phyloP scores from a whole-genome alignment of 345 rosid genomes.

The Citrus maxima region DNA sequence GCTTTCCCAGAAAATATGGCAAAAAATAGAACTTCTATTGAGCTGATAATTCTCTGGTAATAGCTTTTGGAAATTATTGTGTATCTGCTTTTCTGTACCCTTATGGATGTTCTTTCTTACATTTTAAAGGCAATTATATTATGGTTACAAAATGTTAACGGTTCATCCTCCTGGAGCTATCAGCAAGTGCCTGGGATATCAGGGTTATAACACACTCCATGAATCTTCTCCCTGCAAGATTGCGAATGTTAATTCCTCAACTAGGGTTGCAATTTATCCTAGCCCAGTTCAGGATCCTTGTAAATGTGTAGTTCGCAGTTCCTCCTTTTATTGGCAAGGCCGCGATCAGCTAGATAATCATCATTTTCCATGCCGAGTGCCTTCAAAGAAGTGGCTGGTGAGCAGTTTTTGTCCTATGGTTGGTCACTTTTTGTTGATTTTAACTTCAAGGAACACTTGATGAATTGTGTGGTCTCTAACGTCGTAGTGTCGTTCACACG shows the following conservation, averaged over 20 bases:
- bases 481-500: slow-evolving; percentile 52
- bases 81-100: background rate
- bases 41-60: background rate
- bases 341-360: slow-evolving; percentile 23
- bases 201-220: slow-evolving; percentile 16
- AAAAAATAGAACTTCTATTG: background rate
- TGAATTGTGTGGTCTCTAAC: slow-evolving; percentile 11
- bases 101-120: slow-evolving; percentile 5
- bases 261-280: slow-evolving; percentile 22
- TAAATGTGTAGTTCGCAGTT: slow-evolving; percentile 25
- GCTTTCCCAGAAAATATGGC: background rate
- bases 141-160: slow-evolving; percentile 67
- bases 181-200: slow-evolving; percentile 25
- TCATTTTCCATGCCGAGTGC: slow-evolving; percentile 21
- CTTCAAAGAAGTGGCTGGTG: slow-evolving; percentile 58
- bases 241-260: slow-evolving; percentile 22
- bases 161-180: slow-evolving; percentile 42
- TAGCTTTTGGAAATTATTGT: background rate
- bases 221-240: slow-evolving; percentile 27
- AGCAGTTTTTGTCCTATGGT: slow-evolving; percentile 18
- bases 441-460: background rate
- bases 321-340: slow-evolving; percentile 38
- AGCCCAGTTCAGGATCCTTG: slow-evolving; percentile 24
- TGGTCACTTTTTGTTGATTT: background rate
- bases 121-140: slow-evolving; percentile 28